Evolutionary conservation across 2,329 filamentous ascomycete species (phyloP).

Genomic region (Lachnellula cervina): DNA sequence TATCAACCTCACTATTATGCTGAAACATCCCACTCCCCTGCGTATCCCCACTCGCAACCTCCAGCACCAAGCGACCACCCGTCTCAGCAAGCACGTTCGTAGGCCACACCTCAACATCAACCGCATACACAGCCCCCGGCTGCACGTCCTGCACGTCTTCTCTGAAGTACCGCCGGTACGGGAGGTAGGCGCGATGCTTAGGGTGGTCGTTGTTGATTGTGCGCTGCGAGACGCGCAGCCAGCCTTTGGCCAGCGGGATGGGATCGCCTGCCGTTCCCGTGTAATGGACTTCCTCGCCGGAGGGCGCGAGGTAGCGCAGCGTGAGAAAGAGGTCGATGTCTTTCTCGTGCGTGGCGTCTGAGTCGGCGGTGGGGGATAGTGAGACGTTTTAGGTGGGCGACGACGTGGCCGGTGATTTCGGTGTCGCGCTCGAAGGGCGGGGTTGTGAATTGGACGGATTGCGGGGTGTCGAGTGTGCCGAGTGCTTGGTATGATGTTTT

Average conservation of each 20-base stretch:
- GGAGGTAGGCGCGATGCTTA: slow-evolving; percentile 49
- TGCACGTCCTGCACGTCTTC: slow-evolving; percentile 52
- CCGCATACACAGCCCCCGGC: slow-evolving; percentile 49
- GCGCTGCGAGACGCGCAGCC: slow-evolving; percentile 54
- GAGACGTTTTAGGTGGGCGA: slow-evolving; percentile 62
- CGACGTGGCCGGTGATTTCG: slow-evolving; percentile 65
- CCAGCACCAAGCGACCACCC: slow-evolving; percentile 50
- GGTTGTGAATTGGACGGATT: slow-evolving; percentile 54
- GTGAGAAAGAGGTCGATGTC: slow-evolving; percentile 64
- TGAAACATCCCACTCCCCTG: slow-evolving; percentile 54
- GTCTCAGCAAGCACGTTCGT: slow-evolving; percentile 53
- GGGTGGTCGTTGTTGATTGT: slow-evolving; percentile 47
- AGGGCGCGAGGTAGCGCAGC: slow-evolving; percentile 50
- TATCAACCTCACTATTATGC: slow-evolving; percentile 46
- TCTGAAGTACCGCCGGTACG: slow-evolving; percentile 53
- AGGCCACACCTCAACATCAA: slow-evolving; percentile 62
- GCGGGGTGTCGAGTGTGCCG: slow-evolving; percentile 49
- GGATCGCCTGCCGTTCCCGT: slow-evolving; percentile 62
- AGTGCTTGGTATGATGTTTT: slow-evolving; percentile 37
- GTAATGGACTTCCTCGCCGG: slow-evolving; percentile 55
- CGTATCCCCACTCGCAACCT: slow-evolving; percentile 52
- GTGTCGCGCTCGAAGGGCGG: slow-evolving; percentile 55
- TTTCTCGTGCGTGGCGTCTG: slow-evolving; percentile 31
- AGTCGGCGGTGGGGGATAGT: slow-evolving; percentile 35
- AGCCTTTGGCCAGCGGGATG: slow-evolving; percentile 59